phyloP scores from a whole-genome alignment of 1,284 basidiomycete genomes.

The Boletus albobrunnescens region DNA sequence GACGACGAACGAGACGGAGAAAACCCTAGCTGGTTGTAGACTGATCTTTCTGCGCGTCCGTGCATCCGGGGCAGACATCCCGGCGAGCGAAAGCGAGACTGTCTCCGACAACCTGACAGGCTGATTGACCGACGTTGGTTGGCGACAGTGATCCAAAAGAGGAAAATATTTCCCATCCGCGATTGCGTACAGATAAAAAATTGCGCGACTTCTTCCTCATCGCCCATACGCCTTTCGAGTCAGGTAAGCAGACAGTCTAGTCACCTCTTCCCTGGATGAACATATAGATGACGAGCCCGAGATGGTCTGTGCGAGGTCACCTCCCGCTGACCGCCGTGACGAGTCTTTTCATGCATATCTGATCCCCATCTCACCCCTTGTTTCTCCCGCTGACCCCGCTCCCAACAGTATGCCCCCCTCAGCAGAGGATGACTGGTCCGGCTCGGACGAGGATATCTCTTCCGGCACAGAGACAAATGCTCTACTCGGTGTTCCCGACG shows the following conservation, averaged over 20 bases:
- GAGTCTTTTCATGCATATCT: conserved; percentile 82
- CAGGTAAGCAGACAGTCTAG: conserved; percentile 28
- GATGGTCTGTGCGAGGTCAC: conserved; percentile 53
- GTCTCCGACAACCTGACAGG: background rate
- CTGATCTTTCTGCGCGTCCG: conserved; percentile 65
- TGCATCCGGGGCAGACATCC: conserved; percentile 65
- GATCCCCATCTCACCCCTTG: conserved; percentile 39
- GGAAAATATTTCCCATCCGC: conserved; percentile 23
- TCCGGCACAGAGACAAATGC: conserved; percentile 65
- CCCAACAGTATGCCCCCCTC: conserved; percentile 34
- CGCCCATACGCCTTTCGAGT: conserved; percentile 3
- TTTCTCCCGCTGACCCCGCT: conserved; percentile 19
- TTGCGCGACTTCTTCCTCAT: background rate
- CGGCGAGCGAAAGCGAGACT: conserved; percentile 11
- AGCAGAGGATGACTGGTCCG: conserved; percentile 66
- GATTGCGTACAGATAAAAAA: conserved; percentile 7
- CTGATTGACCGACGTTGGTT: no score
- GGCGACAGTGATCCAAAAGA: conserved; percentile 16
- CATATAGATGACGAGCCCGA: conserved; percentile 89
- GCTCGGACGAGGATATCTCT: conserved; percentile 61
- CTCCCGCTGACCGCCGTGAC: conserved; percentile 54
- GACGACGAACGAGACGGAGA: conserved; percentile 52
- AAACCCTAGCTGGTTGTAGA: conserved; percentile 48
- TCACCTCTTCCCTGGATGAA: conserved; percentile 50
- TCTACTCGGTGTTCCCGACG: conserved; percentile 74